Base-by-base conservation (phyloP, 805 yeast genomes). In the Sporopachydermia lactativora region DNA sequence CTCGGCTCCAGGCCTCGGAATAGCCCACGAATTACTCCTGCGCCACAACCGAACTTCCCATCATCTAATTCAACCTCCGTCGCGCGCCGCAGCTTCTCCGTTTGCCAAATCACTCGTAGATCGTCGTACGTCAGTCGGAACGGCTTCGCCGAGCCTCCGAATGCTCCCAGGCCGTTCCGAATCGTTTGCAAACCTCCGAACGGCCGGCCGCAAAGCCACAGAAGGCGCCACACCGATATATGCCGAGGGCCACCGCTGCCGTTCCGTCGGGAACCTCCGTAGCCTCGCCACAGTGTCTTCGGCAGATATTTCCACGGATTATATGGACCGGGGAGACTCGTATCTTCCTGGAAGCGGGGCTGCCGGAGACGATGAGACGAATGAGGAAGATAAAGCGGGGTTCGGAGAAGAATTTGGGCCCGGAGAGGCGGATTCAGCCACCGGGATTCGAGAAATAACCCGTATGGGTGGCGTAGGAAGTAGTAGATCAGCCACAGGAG, bases 1-100 rank as follows among this genome's bases (percentile, higher is more conserved):
- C 28, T 36, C 38, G 36, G 37, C 44, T 5, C 35, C 24, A 4
- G 24, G 37, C 35, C 24, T 36, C 3, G 39, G 2, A 36, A 34
- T 17, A 6, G 37, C 37, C 31, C 39, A 14, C 18, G 36, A 13
- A 15, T n/a, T n/a, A n/a, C n/a, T n/a, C n/a, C n/a, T n/a, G n/a
- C n/a, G n/a, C n/a, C n/a, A n/a, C n/a, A 24, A 24, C 8, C 31
- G 13, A 24, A 8, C 31, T n/a, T n/a, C 13, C 8, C 31, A 24
- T 24, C 31, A 24, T 24, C n/a, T 24, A 8, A 24, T 24, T 24
- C 31, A 24, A n/a, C 31, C 31, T 8, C 31, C 31, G 8, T 24
- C 31, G 13, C 31, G 31, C 13, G 31, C 31, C 8, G 31, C 31
- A 8, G 8, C n/a, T n/a, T 24, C 31, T 24, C 31, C 31, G 31